Conservation (phyloP, 768 basidiomycete species). For the Suillus lakei region DNA sequence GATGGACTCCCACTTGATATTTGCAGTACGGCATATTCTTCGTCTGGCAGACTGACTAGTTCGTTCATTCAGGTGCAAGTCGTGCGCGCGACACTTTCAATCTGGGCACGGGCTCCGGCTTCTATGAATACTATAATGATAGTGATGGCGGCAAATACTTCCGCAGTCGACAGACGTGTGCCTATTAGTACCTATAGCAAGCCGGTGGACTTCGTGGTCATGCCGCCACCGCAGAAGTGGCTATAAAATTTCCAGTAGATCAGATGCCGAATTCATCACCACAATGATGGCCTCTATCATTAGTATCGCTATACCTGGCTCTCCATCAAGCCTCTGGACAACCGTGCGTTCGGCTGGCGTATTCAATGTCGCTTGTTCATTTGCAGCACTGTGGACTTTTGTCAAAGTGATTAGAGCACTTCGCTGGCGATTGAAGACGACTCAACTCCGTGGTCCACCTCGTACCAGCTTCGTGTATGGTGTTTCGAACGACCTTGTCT, state of each 20-base stretch:
- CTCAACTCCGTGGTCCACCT: slow-evolving; percentile 23
- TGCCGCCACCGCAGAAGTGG: background rate
- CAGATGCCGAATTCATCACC: background rate
- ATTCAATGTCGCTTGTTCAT: background rate
- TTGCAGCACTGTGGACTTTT: slow-evolving; percentile 1
- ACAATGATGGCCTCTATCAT: background rate
- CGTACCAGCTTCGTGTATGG: slow-evolving; percentile 24
- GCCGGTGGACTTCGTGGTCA: background rate
- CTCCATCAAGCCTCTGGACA: background rate
- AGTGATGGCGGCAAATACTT: no score
- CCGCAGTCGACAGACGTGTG: background rate
- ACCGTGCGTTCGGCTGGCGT: background rate
- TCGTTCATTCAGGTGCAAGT: background rate
- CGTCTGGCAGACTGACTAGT: background rate
- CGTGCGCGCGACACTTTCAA: background rate
- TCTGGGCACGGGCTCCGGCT: background rate
- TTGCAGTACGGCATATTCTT: no score
- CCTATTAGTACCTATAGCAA: background rate
- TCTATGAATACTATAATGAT: background rate
- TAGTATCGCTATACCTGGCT: background rate
- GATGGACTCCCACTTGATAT: no score
- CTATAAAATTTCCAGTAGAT: background rate
- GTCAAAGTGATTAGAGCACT: slow-evolving; percentile 10
- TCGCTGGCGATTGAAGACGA: slow-evolving; percentile 15
- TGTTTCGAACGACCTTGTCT: slow-evolving; percentile 11